Conservation (phyloP, 179 eudicot genomes). For the Dionaea muscipula region DNA sequence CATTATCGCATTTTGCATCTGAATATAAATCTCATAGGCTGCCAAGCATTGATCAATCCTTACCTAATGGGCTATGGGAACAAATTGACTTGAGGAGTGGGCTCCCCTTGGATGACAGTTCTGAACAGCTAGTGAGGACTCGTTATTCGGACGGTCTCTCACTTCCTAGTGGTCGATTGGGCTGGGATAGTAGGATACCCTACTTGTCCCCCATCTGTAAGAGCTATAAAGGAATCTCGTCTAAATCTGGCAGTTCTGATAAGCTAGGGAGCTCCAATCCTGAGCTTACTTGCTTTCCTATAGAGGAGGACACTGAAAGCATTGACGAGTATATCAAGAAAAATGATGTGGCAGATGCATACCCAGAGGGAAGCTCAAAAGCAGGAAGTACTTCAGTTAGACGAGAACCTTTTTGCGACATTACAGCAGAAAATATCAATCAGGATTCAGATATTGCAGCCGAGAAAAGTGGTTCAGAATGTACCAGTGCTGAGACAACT, state of each 20-base stretch:
- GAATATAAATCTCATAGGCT: slow-evolving; percentile 20
- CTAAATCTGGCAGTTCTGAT: slow-evolving; percentile 49
- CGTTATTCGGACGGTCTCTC: slow-evolving; percentile 32
- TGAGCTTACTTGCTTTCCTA: slow-evolving; percentile 74
- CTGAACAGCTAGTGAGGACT: slow-evolving; percentile 11
- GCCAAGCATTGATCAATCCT: slow-evolving; percentile 38
- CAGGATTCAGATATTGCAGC: slow-evolving; percentile 22
- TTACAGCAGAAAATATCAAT: slow-evolving; percentile 17
- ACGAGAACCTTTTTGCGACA: slow-evolving; percentile 42
- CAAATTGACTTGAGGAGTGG: slow-evolving; percentile 23
- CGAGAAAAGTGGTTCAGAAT: slow-evolving; percentile 34
- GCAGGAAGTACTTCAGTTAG: slow-evolving; percentile 11
- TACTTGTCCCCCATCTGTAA: slow-evolving; percentile 49
- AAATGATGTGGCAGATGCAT: slow-evolving; percentile 22
- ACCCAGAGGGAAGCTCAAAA: slow-evolving; percentile 18
- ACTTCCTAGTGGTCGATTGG: slow-evolving; percentile 29
- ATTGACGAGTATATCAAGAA: slow-evolving; percentile 47
- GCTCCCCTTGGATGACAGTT: slow-evolving; percentile 19
- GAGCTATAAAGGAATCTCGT: slow-evolving; percentile 34
- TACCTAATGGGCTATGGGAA: slow-evolving; percentile 53
- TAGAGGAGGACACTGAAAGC: slow-evolving; percentile 67
- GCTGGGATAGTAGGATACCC: slow-evolving; percentile 28
- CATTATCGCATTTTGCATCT: slow-evolving; percentile 41
- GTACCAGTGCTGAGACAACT: slow-evolving; percentile 23
- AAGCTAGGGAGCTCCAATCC: slow-evolving; percentile 49